A percentile compares a stretch with the other conserved stretches of the same genome.
These are phyloP conservation scores for Microthlaspi erraticum DNA, from an alignment of 345 rosid genomes.

Conservation along the genomic window DNA sequence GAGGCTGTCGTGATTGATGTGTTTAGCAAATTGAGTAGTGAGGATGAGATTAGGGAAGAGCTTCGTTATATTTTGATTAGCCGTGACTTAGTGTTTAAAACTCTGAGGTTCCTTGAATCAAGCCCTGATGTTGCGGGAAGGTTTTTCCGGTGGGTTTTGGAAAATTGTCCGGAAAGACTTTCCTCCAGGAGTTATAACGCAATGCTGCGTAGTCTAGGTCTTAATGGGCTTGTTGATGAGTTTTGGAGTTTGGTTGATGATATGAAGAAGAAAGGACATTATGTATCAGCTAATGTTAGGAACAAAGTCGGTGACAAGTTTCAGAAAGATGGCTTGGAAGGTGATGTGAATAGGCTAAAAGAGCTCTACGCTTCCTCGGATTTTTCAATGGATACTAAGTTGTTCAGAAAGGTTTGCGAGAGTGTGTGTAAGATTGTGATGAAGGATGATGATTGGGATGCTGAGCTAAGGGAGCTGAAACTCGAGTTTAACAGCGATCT, in stretches of 20 bases:
- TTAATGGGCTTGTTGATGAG: slow-evolving; percentile 61
- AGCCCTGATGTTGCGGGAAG: slow-evolving; percentile 63
- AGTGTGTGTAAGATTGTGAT: slow-evolving; percentile 72
- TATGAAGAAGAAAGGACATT: slow-evolving; percentile 82
- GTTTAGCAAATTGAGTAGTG: slow-evolving; percentile 51
- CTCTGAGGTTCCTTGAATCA: slow-evolving; percentile 56
- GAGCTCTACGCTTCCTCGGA: slow-evolving; percentile 61
- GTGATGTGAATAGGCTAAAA: slow-evolving; percentile 65
- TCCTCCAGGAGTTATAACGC: slow-evolving; percentile 69
- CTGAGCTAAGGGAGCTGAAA: slow-evolving; percentile 55
- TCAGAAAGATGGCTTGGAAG: slow-evolving; percentile 58
- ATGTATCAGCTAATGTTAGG: slow-evolving; percentile 64
- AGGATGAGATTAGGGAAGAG: slow-evolving; percentile 53
- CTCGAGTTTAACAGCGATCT: slow-evolving; percentile 50
- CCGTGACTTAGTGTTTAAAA: slow-evolving; percentile 61
- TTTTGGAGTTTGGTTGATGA: slow-evolving; percentile 73
- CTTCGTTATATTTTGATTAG: slow-evolving; percentile 55
- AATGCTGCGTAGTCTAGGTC: slow-evolving; percentile 70
- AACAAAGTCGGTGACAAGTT: slow-evolving; percentile 62
- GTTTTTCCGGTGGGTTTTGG: slow-evolving; percentile 72
- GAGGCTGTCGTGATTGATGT: slow-evolving; percentile 45
- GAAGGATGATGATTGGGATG: slow-evolving; percentile 66
- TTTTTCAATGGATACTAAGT: slow-evolving; percentile 57
- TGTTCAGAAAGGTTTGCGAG: slow-evolving; percentile 53
- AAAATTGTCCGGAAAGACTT: slow-evolving; percentile 49